Evolutionary conservation across 2,329 filamentous ascomycete genomes (phyloP).

Genomic region (Xylariaceae sp.): DNA sequence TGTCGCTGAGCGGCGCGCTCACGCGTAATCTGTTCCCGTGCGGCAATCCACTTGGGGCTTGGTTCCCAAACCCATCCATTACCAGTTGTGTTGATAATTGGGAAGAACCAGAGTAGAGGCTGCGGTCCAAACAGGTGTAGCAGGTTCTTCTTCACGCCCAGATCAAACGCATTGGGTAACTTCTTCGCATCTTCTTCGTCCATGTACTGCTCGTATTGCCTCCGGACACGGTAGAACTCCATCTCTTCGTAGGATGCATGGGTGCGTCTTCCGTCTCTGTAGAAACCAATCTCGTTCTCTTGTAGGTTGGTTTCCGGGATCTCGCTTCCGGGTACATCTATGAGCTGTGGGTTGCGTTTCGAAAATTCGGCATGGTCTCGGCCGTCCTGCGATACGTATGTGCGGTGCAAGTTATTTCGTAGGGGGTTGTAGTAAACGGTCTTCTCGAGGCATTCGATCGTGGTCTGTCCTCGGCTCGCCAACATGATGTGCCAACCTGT

Average conservation of each 20-base stretch:
- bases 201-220: conserved; percentile 65
- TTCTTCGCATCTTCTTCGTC: conserved; percentile 85
- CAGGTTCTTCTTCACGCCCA: conserved; percentile 77
- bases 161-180: conserved; percentile 88
- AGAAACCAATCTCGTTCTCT: conserved; percentile 63
- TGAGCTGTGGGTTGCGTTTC: conserved; percentile 64
- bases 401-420: conserved; percentile 62
- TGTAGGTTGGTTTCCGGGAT: conserved; percentile 75
- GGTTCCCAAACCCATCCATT: conserved; percentile 96
- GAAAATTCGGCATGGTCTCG: conserved; percentile 47
- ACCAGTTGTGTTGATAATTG: conserved; percentile 77
- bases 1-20: conserved; percentile 57
- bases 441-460: conserved; percentile 94
- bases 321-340: conserved; percentile 76
- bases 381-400: conserved; percentile 52
- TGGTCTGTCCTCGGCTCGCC: conserved; percentile 75
- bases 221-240: conserved; percentile 50
- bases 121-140: conserved; percentile 73
- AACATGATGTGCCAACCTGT: conserved; percentile 88
- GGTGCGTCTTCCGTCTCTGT: conserved; percentile 33
- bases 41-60: conserved; percentile 70
- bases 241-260: conserved; percentile 51
- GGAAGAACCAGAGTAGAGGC: conserved; percentile 70
- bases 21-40: conserved; percentile 55
- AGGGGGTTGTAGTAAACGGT: conserved; percentile 85